Conservation (phyloP, 805 yeast species). For the Pichia cephalocereana region DNA sequence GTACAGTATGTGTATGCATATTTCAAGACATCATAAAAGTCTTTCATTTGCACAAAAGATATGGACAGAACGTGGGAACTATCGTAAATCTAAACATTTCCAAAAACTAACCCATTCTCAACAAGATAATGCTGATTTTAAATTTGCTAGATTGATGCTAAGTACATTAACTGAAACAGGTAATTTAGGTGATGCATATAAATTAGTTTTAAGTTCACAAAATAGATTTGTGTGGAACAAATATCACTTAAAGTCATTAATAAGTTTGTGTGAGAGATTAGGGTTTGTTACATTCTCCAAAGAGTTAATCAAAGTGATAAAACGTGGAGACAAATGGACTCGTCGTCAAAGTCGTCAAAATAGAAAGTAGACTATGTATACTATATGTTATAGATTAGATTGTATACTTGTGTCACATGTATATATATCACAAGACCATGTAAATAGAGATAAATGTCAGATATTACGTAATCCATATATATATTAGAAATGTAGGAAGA, state of each 20-base stretch:
- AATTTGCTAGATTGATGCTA: constrained; percentile 68
- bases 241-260: constrained; percentile 34
- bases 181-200: constrained; percentile 58
- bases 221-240: constrained; percentile 63
- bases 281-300: constrained; percentile 34
- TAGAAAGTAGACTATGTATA: not conserved
- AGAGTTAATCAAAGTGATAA: constrained; percentile 19
- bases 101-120: constrained; percentile 26
- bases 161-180: constrained; percentile 46
- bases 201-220: constrained; percentile 56
- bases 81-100: constrained; percentile 48
- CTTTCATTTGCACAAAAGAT: constrained; percentile 50
- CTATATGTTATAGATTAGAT: no score
- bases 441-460: no score
- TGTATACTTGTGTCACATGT: no score
- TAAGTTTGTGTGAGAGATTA: constrained; percentile 29
- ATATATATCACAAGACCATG: no score
- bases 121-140: constrained; percentile 45
- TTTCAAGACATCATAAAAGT: constrained; percentile 50
- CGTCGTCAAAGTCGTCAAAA: constrained; percentile 6
- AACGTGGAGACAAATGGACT: constrained; percentile 12
- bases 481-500: no score
- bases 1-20: constrained; percentile 55
- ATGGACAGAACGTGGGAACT: constrained; percentile 76
- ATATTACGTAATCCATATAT: no score